Conservation (phyloP, 352 stramenopile species). For the Thraustochytrium striatum region DNA sequence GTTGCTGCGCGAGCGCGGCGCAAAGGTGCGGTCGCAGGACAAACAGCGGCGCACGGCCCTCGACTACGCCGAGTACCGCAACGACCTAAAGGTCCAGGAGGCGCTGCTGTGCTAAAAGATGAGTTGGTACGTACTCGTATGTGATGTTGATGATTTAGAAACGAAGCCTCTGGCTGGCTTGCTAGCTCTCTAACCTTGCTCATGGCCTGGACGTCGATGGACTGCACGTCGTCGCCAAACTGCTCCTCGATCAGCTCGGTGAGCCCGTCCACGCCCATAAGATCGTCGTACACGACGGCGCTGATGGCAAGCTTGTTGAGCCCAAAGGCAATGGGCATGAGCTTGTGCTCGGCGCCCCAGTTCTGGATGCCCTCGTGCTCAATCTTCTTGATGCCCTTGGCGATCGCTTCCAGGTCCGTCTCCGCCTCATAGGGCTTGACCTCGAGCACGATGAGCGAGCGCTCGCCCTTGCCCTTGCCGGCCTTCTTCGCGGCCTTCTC, state of each 20-base stretch:
- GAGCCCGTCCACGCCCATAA: slow-evolving; percentile 73
- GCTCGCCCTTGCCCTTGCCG: slow-evolving; percentile 54
- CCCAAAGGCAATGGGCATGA: slow-evolving; percentile 72
- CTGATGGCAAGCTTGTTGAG: slow-evolving; percentile 77
- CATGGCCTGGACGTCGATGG: slow-evolving; percentile 75
- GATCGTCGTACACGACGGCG: slow-evolving; percentile 72
- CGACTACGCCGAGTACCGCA: not conserved
- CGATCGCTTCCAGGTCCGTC: slow-evolving; percentile 66
- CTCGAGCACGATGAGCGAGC: slow-evolving; percentile 58
- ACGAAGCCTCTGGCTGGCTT: too few species aligned
- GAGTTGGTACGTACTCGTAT: too few species aligned
- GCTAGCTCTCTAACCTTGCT: slow-evolving; percentile 64
- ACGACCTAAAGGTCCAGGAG: not conserved
- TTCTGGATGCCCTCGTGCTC: slow-evolving; percentile 65
- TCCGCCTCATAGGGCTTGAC: slow-evolving; percentile 68
- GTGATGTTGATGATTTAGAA: too few species aligned
- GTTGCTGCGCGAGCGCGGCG: not conserved
- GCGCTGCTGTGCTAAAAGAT: not conserved
- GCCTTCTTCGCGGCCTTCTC: slow-evolving; percentile 57
- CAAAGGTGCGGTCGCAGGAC: not conserved
- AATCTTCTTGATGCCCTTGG: slow-evolving; percentile 67
- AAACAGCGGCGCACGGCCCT: not conserved
- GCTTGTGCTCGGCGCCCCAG: slow-evolving; percentile 73
- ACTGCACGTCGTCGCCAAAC: slow-evolving; percentile 72
- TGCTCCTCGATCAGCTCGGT: slow-evolving; percentile 68